phyloP scores from a whole-genome alignment of 1,284 basidiomycete genomes.

The Microbotryum silenes-acaulis region DNA sequence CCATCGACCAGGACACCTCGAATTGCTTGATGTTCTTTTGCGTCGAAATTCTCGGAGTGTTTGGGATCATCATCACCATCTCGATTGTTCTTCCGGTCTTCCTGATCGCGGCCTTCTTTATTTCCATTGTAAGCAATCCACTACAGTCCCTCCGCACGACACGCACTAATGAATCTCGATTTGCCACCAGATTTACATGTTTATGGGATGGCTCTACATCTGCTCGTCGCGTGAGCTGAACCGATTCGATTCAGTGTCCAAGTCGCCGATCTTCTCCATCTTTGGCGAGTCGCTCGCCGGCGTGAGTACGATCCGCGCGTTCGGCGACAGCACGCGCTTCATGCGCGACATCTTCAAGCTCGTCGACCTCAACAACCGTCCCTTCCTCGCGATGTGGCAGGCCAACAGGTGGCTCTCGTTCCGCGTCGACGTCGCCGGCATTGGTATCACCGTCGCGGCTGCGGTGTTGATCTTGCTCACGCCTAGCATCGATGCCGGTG shows the following conservation, averaged over 20 bases:
- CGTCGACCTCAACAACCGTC: conserved; percentile 45
- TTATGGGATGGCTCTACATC: conserved; percentile 45
- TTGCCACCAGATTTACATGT: conserved; percentile 38
- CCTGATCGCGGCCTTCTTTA: conserved; percentile 41
- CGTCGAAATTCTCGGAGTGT: conserved; percentile 24
- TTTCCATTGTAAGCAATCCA: conserved; percentile 36
- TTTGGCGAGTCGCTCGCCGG: conserved; percentile 43
- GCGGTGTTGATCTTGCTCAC: conserved; percentile 43
- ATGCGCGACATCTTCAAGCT: conserved; percentile 43
- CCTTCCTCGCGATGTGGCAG: conserved; percentile 41
- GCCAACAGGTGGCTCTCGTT: conserved; percentile 45
- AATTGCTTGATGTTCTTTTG: conserved; percentile 22
- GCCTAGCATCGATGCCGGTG: conserved; percentile 41
- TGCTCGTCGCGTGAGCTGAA: conserved; percentile 46
- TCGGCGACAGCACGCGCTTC: conserved; percentile 47
- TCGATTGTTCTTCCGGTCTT: conserved; percentile 38
- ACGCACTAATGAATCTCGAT: not conserved
- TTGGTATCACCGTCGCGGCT: conserved; percentile 45
- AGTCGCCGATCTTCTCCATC: conserved; percentile 40
- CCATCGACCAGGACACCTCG: conserved; percentile 45
- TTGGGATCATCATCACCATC: conserved; percentile 34
- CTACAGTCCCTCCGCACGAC: conserved; percentile 5
- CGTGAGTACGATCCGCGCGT: conserved; percentile 48
- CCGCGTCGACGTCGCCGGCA: conserved; percentile 45
- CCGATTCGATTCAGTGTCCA: conserved; percentile 35